phyloP scores from a whole-genome alignment of 2,329 filamentous ascomycete genomes.

The Phoma sp. region DNA sequence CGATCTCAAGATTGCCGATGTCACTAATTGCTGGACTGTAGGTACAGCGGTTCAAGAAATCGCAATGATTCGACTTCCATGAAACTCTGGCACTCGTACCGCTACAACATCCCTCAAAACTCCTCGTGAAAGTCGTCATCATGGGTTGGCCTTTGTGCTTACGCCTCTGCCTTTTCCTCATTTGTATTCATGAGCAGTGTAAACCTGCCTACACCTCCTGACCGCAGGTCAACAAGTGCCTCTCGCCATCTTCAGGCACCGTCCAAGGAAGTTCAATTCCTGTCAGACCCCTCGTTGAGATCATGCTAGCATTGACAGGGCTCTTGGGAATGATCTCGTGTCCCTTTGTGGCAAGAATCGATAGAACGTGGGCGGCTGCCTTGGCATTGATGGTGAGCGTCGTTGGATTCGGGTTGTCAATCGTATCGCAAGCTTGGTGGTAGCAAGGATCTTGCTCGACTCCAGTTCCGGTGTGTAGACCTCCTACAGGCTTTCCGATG shows the following conservation, averaged over 20 bases:
- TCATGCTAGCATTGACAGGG: slow-evolving; percentile 40
- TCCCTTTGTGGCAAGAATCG: slow-evolving; percentile 40
- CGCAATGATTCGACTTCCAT: background rate
- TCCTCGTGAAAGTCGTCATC: background rate
- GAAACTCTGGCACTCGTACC: background rate
- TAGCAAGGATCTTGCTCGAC: slow-evolving; percentile 50
- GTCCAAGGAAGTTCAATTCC: slow-evolving; percentile 42
- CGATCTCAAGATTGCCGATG: no score
- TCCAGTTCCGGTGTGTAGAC: slow-evolving; percentile 51
- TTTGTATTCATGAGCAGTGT: no score
- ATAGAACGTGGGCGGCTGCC: slow-evolving; percentile 46
- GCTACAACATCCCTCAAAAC: background rate
- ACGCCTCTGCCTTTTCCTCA: background rate
- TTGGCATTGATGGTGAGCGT: slow-evolving; percentile 48
- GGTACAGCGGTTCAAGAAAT: background rate
- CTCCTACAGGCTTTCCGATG: slow-evolving; percentile 49
- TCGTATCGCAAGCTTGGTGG: slow-evolving; percentile 49
- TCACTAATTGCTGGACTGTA: no score
- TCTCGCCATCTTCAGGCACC: slow-evolving; percentile 33
- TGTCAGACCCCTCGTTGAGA: slow-evolving; percentile 35
- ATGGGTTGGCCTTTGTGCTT: background rate
- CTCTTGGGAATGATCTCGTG: slow-evolving; percentile 45
- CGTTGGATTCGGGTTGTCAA: slow-evolving; percentile 47
- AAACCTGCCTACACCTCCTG: slow-evolving; percentile 31
- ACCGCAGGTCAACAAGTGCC: slow-evolving; percentile 41